Evolutionary conservation across 805 yeast species (phyloP).

Genomic region (Tetrapisispora fleetii): DNA sequence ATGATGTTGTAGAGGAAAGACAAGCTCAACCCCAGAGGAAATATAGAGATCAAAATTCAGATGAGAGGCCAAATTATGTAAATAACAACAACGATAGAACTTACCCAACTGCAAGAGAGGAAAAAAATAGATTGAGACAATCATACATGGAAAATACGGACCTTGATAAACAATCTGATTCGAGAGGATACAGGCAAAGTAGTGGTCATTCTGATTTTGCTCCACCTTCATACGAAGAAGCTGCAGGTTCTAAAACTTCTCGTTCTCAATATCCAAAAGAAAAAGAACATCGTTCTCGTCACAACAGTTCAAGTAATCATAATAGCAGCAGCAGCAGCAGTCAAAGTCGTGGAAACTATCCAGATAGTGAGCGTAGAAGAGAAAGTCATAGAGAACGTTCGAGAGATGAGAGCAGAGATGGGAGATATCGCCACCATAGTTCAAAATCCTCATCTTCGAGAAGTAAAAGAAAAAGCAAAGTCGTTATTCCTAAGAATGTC

Average conservation of each 20-base stretch:
- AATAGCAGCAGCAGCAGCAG: constrained; percentile 2
- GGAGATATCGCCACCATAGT: constrained; percentile 9
- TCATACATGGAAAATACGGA: constrained; percentile 21
- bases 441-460: constrained; percentile 35
- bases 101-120: constrained; percentile 30
- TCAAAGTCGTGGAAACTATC: constrained; percentile 7
- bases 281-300: constrained; percentile 5
- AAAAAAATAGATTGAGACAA: constrained; percentile 25
- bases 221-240: constrained; percentile 19
- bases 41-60: constrained; percentile 10
- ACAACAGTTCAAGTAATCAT: constrained; percentile 3
- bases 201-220: background rate
- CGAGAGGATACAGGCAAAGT: constrained; percentile 5
- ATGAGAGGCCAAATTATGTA: background rate
- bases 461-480: constrained; percentile 36
- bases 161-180: background rate
- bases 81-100: constrained; percentile 11
- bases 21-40: background rate
- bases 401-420: constrained; percentile 13
- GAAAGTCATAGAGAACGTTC: constrained; percentile 10
- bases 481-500: constrained; percentile 52
- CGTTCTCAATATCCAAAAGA: constrained; percentile 9
- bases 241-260: constrained; percentile 30
- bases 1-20: constrained; percentile 11
- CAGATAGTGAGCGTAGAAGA: constrained; percentile 7